These are phyloP conservation scores for Achlya hypogyna DNA, from an alignment of 352 stramenopile species.

Conservation along the genomic window DNA sequence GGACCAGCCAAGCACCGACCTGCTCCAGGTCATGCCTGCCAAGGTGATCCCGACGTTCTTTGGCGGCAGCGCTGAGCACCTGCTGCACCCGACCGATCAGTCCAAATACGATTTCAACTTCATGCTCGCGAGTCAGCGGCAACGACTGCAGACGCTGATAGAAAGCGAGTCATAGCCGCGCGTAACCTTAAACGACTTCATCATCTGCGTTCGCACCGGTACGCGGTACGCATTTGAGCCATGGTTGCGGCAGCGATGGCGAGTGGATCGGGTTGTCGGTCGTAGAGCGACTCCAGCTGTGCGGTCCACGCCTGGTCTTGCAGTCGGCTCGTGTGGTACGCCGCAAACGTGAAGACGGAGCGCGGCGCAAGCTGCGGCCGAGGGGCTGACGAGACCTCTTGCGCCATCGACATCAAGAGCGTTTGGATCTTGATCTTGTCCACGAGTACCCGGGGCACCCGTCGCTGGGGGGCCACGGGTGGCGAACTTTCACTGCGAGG, in stretches of 20 bases:
- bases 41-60: conserved; percentile 46
- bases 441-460: neutral
- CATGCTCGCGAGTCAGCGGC: neutral
- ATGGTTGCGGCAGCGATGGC: neutral
- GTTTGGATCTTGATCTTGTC: conserved; percentile 16
- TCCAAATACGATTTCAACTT: conserved; percentile 16
- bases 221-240: neutral
- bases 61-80: conserved; percentile 33
- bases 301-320: conserved; percentile 3
- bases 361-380: neutral
- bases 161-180: neutral
- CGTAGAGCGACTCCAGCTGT: neutral
- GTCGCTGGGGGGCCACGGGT: neutral
- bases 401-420: neutral
- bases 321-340: conserved; percentile 1
- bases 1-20: conserved; percentile 35
- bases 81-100: conserved; percentile 20
- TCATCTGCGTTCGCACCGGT: neutral
- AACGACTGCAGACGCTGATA: neutral
- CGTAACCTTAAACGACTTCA: too few species aligned
- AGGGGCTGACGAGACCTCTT: neutral
- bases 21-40: conserved; percentile 48
- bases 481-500: too few species aligned
- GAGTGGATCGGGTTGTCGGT: neutral
- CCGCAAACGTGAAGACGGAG: conserved; percentile 6